Conservation (phyloP, 257 asterid species). For the Solanum pennellii region DNA sequence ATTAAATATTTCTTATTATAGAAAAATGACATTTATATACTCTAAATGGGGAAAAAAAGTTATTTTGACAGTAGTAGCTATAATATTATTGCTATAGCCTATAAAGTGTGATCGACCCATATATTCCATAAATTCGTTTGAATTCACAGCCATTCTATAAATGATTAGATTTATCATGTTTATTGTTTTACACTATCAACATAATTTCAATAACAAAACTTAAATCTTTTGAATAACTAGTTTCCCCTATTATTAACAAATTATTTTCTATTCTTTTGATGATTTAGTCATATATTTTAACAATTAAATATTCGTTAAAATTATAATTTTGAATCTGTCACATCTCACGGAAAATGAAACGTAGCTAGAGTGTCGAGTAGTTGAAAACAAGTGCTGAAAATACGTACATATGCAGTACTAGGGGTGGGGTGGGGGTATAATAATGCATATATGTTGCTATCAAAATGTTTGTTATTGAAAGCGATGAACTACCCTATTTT, state of each 20-base stretch:
- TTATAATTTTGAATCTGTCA: neutral
- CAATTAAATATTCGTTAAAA: neutral
- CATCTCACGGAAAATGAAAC: neutral
- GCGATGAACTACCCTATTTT: conserved; percentile 2
- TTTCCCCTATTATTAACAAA: neutral
- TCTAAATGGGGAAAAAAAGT: neutral
- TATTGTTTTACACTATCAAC: neutral
- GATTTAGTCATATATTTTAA: neutral
- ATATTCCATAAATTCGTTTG: neutral
- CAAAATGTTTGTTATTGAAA: conserved; percentile 1
- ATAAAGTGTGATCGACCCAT: neutral
- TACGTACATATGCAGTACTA: neutral
- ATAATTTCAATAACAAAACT: neutral
- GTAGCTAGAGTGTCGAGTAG: neutral
- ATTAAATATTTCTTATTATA: neutral
- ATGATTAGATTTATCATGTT: neutral
- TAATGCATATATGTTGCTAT: neutral
- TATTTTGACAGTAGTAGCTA: neutral
- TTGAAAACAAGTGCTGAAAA: neutral
- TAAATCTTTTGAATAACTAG: neutral
- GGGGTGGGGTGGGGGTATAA: neutral
- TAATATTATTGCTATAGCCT: neutral
- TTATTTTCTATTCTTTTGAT: neutral
- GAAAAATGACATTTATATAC: neutral
- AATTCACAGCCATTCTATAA: neutral